Conservation (phyloP, 23 red algal species). For the Gracilaria vermiculophylla region DNA sequence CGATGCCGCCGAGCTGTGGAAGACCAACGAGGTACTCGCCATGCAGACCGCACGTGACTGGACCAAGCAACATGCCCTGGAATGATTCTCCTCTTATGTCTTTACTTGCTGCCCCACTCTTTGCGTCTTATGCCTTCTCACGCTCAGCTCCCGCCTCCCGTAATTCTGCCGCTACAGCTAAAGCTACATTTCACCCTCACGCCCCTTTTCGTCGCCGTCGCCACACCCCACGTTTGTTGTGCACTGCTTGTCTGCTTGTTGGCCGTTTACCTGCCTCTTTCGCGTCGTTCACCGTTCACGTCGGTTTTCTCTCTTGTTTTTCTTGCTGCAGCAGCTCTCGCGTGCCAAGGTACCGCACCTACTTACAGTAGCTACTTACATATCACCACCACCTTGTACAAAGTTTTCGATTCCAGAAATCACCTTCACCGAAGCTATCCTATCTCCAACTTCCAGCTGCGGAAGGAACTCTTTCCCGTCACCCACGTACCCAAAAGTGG, state of each 20-base stretch:
- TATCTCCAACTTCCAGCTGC: conserved; percentile 47
- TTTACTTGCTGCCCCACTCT: neutral
- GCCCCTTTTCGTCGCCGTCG: neutral
- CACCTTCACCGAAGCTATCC: conserved; percentile 14
- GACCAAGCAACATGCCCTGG: conserved; percentile 78
- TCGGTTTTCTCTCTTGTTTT: neutral
- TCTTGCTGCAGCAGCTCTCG: neutral
- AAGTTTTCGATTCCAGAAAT: conserved; percentile 48
- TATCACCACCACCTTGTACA: conserved; percentile 44
- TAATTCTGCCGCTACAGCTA: neutral
- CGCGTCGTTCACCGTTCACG: no score
- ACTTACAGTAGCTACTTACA: neutral
- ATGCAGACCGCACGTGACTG: conserved; percentile 84
- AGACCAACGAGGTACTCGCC: conserved; percentile 84
- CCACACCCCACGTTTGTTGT: no score
- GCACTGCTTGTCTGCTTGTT: no score
- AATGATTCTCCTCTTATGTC: conserved; percentile 15
- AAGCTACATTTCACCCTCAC: neutral
- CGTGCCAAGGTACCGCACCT: neutral
- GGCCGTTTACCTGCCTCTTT: no score
- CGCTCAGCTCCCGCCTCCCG: neutral
- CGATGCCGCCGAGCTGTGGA: conserved; percentile 97
- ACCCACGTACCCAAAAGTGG: conserved; percentile 86
- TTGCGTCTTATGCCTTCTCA: neutral
- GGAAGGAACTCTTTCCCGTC: conserved; percentile 44